Percentiles rank a stretch among this genome's conserved stretches.
Evolutionary conservation across 306 rosid genomes (phyloP).

Genomic region (Dryas drummondii): DNA sequence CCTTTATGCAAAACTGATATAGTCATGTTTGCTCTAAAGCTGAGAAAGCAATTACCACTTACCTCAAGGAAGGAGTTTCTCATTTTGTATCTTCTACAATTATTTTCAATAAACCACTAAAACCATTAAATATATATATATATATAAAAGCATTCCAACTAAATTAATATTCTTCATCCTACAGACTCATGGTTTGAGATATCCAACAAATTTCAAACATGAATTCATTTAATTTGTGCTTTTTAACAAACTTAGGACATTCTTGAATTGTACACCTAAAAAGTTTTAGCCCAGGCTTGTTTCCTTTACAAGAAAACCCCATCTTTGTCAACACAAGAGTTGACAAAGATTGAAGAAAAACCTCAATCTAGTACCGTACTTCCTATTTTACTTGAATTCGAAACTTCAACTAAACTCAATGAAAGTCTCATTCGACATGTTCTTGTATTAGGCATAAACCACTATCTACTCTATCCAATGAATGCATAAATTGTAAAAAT

Average conservation of each 20-base stretch:
- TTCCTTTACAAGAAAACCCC: background rate
- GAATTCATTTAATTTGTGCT: background rate
- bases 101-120: background rate
- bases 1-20: background rate
- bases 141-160: background rate
- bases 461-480: background rate
- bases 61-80: background rate
- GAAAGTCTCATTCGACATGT: background rate
- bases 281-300: background rate
- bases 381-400: background rate
- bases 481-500: background rate
- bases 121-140: background rate
- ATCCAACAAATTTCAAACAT: background rate
- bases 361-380: background rate
- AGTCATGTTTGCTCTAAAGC: background rate
- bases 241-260: background rate
- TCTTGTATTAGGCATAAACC: background rate
- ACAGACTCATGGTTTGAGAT: background rate
- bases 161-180: background rate
- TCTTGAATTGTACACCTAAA: background rate
- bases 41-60: background rate
- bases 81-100: background rate
- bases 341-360: background rate
- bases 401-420: background rate
- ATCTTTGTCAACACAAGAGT: background rate